Percentiles rank a stretch among this genome's conserved stretches.
These are phyloP conservation scores for Rosa rugosa DNA, from an alignment of 306 rosid genomes.

Conservation along the genomic window DNA sequence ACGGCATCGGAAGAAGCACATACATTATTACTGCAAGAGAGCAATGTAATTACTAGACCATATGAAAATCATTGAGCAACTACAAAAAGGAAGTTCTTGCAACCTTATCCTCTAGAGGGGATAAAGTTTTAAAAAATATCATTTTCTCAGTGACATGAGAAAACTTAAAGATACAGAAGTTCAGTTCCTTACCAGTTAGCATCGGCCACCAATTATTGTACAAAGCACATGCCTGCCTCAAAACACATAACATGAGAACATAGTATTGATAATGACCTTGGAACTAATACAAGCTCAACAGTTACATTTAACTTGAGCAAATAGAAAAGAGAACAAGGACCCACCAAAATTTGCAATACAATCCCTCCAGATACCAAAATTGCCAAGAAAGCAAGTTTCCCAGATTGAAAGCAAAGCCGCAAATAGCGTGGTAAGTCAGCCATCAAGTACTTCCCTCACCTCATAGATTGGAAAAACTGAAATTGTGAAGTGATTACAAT, in stretches of 20 bases:
- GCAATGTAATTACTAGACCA: conserved; percentile 15
- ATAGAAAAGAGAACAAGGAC: conserved; percentile 29
- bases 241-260: conserved; percentile 28
- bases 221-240: conserved; percentile 87
- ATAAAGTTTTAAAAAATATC: background rate
- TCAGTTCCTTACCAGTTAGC: conserved; percentile 63
- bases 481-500: conserved; percentile 16
- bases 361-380: conserved; percentile 85
- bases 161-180: background rate
- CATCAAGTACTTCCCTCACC: conserved; percentile 62
- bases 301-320: background rate
- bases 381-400: conserved; percentile 74
- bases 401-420: conserved; percentile 64
- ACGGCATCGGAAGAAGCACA: conserved; percentile 90
- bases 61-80: background rate
- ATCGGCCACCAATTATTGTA: conserved; percentile 99
- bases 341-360: conserved; percentile 82
- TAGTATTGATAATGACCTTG: background rate
- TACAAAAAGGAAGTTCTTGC: background rate
- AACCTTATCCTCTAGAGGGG: background rate
- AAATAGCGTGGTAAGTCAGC: conserved; percentile 75
- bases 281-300: background rate
- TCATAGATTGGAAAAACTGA: conserved; percentile 44
- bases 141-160: background rate
- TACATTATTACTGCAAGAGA: conserved; percentile 68